Evolutionary conservation across 805 yeast species (phyloP), one percentile per base, ranked within the genome.

Genomic region (Candida adriatica): DNA sequence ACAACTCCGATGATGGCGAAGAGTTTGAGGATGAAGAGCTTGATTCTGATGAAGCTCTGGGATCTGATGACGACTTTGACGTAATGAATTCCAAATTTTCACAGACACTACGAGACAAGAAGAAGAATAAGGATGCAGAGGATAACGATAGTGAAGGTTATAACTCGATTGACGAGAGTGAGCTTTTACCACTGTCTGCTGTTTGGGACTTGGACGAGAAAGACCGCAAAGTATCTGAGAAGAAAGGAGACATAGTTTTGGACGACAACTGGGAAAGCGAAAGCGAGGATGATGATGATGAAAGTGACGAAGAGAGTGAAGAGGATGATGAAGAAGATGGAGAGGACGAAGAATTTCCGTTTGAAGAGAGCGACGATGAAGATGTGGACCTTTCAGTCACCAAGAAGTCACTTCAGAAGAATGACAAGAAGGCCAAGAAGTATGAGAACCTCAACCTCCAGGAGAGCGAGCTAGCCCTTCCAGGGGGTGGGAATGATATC

Each of bases 21-120:
- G 60, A 56, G 16, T 61, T 73, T 41, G 73, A 64, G 29, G 82
- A 75, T 46, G 83, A 75, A 48, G 83, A 82, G 38, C 62, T 82
- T 27, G 85, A 80, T 46, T 84, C 95, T 1, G 96, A 87, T 54
- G 95, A 82, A 46, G 95, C 94, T 0, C 58, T 84, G 37, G 95
- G 92, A 1, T 79, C 92, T 0, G 94, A 72, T 36, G 88, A 81
- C 43, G 85, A 76, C 32, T 73, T 68, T 37, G 84, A 76, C 34
- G 70, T 66, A 6, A 56, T 78, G 45, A 70, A 73, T 53, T 73
- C 83, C 18, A 79, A 73, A 49, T 73, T 79, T 41, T 76, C 86
- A 6, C 84, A 79, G 48, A 72, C 80, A 10, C 58, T 78, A 26
- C 70, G 86, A 57, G 85, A 77, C 51, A 64, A 63, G 38, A 53